A percentile compares a stretch with the other conserved stretches of the same genome.
phyloP scores from a whole-genome alignment of 73 alveolate genomes.

The Tetrahymena malaccensis region DNA sequence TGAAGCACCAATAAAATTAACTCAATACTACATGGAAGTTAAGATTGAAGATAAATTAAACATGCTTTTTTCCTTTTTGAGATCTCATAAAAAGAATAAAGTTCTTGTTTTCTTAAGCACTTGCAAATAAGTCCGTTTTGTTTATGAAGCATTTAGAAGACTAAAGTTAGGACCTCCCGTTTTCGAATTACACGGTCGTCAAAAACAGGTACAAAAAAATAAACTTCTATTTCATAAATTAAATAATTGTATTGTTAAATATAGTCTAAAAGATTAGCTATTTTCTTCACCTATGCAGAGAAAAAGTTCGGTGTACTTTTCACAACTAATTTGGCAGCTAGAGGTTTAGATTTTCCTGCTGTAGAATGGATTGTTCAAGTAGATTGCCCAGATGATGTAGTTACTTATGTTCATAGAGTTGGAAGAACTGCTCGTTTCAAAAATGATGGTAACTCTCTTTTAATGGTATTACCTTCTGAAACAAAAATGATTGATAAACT shows the following conservation, averaged over 20 bases:
- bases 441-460: conserved; percentile 89
- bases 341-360: conserved; percentile 93
- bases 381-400: conserved; percentile 84
- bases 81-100: conserved; percentile 80
- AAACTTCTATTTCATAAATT: not conserved
- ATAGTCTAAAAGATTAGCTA: conserved; percentile 71
- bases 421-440: conserved; percentile 95
- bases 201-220: conserved; percentile 41
- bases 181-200: conserved; percentile 82
- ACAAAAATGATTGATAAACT: conserved; percentile 59
- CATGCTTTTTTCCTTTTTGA: conserved; percentile 81
- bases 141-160: conserved; percentile 65
- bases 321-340: conserved; percentile 82
- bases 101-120: conserved; percentile 72
- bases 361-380: conserved; percentile 88
- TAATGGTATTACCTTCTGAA: conserved; percentile 77
- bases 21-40: conserved; percentile 64
- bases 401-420: conserved; percentile 85
- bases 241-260: not conserved
- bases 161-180: conserved; percentile 59
- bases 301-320: conserved; percentile 69
- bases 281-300: conserved; percentile 73
- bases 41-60: conserved; percentile 82
- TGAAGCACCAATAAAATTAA: conserved; percentile 72
- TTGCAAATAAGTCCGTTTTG: conserved; percentile 82